Percentiles rank a stretch among this genome's conserved stretches.
phyloP scores from a whole-genome alignment of 2,329 filamentous ascomycete genomes.

The Zymoseptoria ardabiliae region DNA sequence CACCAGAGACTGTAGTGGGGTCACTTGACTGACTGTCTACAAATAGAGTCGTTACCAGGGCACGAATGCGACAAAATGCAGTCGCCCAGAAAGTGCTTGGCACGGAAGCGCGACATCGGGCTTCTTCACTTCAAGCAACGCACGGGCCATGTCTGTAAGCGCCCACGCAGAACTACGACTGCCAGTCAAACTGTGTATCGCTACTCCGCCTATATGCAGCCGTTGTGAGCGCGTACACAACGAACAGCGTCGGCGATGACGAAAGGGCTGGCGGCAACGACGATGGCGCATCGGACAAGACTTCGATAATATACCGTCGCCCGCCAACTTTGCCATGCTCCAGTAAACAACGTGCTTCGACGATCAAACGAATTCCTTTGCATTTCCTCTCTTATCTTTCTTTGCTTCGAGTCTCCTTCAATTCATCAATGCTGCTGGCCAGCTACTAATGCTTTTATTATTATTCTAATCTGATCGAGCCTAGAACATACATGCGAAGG shows the following conservation, averaged over 20 bases:
- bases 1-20: neutral
- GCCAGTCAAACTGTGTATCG: conserved; percentile 5
- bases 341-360: conserved; percentile 2
- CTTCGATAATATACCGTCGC: neutral
- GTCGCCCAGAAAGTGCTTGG: neutral
- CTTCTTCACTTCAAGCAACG: neutral
- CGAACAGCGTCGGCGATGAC: conserved; percentile 11
- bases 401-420: conserved; percentile 5
- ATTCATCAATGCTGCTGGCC: conserved; percentile 22
- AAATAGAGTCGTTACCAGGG: neutral
- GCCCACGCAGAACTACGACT: conserved; percentile 1
- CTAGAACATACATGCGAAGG: neutral
- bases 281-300: neutral
- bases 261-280: conserved; percentile 10
- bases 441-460: conserved; percentile 7
- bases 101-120: neutral
- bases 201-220: conserved; percentile 6
- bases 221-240: conserved; percentile 13
- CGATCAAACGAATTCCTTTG: conserved; percentile 21
- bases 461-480: conserved; percentile 1
- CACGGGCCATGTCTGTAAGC: conserved; percentile 1
- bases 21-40: neutral
- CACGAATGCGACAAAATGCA: neutral
- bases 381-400: conserved; percentile 3
- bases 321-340: neutral